Conservation (phyloP, 306 rosid genomes). For the Castanea mollissima region DNA sequence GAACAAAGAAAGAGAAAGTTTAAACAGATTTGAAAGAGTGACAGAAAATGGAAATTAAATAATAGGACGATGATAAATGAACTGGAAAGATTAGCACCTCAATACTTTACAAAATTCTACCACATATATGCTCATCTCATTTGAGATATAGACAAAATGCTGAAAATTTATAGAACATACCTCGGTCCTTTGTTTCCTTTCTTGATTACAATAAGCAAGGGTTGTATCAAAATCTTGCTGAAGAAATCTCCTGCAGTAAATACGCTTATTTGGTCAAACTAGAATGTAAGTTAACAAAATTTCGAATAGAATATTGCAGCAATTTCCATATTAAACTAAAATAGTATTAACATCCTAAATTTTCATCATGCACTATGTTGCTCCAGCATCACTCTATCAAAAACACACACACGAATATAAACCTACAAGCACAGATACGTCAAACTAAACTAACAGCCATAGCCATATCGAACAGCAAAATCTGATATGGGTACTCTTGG, state of each 20-base stretch:
- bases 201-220: constrained; percentile 83
- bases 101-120: background rate
- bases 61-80: background rate
- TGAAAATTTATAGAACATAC: constrained; percentile 30
- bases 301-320: background rate
- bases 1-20: background rate
- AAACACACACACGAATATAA: background rate
- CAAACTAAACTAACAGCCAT: background rate
- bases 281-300: constrained; percentile 2
- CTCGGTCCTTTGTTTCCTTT: constrained; percentile 93
- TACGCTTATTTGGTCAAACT: background rate
- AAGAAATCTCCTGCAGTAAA: constrained; percentile 78
- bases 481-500: too few species aligned
- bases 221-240: constrained; percentile 97
- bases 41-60: background rate
- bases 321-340: background rate
- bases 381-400: background rate
- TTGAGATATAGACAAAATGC: background rate
- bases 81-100: background rate
- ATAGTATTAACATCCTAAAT: background rate
- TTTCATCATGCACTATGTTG: background rate
- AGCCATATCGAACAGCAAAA: too few species aligned
- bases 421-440: background rate
- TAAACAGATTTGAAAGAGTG: background rate
- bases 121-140: background rate